Conservation (phyloP, 1,284 basidiomycete genomes). For the Rhizoctonia solani region DNA sequence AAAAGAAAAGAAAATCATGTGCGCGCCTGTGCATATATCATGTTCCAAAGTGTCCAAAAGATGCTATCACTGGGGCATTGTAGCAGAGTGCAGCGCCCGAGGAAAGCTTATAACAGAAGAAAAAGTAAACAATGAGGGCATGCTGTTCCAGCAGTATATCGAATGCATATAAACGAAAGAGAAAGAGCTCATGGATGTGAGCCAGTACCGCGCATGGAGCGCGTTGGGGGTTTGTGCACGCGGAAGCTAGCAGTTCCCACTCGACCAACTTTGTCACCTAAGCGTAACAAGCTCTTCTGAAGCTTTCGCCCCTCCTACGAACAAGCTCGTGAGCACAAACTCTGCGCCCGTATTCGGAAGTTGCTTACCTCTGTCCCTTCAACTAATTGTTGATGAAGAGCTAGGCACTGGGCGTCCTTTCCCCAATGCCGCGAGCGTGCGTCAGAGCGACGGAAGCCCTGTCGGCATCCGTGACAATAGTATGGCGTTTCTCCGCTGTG, state of each 20-base stretch:
- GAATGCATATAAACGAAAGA: background rate
- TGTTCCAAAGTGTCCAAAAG: background rate
- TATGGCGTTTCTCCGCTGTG: conserved; percentile 66
- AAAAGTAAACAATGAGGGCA: background rate
- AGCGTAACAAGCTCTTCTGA: conserved; percentile 23
- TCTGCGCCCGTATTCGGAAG: background rate
- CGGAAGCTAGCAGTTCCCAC: conserved; percentile 27
- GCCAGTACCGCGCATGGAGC: conserved; percentile 1
- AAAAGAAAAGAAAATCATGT: background rate
- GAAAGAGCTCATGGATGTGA: background rate
- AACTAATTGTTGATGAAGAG: conserved; percentile 25
- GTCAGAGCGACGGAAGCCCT: conserved; percentile 72
- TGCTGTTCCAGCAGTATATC: background rate
- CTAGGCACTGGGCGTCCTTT: conserved; percentile 20
- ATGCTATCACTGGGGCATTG: conserved; percentile 10
- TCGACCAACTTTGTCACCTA: conserved; percentile 30
- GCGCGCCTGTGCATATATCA: background rate
- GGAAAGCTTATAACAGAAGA: conserved; percentile 12
- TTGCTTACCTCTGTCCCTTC: conserved; percentile 30
- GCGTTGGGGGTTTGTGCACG: conserved; percentile 23
- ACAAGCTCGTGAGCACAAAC: background rate
- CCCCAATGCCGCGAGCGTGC: conserved; percentile 67
- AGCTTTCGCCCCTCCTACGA: conserved; percentile 30
- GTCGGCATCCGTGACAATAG: conserved; percentile 69
- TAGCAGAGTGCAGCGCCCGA: background rate